A percentile compares a stretch with the other conserved stretches of the same genome.
phyloP scores from a whole-genome alignment of 148 eudicot genomes.

The Heliosperma pusillum region DNA sequence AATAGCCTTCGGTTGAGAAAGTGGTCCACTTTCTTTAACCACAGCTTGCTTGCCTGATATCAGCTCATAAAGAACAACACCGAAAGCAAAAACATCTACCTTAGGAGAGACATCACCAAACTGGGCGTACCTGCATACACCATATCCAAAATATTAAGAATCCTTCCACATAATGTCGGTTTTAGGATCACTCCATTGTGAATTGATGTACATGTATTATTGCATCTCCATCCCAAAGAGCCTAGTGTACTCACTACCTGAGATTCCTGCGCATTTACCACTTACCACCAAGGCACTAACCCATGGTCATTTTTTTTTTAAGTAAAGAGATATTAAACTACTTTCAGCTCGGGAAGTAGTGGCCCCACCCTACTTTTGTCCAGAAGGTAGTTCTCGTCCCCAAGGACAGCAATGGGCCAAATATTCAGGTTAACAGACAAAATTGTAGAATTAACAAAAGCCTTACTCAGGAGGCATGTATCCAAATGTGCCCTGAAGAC shows the following conservation, averaged over 20 bases:
- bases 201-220: too few species aligned
- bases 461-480: conserved; percentile 99
- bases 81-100: conserved; percentile 89
- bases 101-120: conserved; percentile 87
- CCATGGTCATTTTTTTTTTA: too few species aligned
- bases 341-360: background rate
- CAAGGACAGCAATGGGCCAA: background rate
- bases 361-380: background rate
- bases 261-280: too few species aligned
- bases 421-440: background rate
- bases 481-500: conserved; percentile 97
- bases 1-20: conserved; percentile 55
- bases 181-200: background rate
- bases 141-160: conserved; percentile 10
- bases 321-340: background rate
- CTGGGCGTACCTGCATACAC: conserved; percentile 66
- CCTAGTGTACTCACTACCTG: background rate
- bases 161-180: background rate
- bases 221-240: background rate
- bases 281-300: too few species aligned
- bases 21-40: conserved; percentile 44
- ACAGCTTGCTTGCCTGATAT: conserved; percentile 88
- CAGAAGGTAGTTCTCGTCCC: background rate
- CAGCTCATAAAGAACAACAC: conserved; percentile 87
- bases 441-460: background rate